Conservation (phyloP, 768 basidiomycete genomes). For the Austroboletus eburneus region DNA sequence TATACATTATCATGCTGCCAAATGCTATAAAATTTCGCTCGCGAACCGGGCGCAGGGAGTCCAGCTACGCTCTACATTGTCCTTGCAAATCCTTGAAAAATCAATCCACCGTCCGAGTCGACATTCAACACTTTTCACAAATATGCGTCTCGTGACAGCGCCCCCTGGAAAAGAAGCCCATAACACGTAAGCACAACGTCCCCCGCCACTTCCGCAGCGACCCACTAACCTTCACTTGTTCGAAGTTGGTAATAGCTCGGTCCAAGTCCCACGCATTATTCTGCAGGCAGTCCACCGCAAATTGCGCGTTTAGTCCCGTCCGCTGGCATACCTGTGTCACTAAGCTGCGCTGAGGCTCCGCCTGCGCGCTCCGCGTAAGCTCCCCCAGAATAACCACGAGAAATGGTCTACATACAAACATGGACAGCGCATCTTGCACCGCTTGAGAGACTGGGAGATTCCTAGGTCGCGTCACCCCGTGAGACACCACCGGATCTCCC, state of each 20-base stretch:
- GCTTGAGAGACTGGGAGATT: conserved; percentile 34
- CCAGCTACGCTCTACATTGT: no score
- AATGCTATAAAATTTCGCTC: neutral
- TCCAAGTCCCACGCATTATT: conserved; percentile 84
- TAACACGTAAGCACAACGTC: conserved; percentile 25
- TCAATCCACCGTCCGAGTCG: no score
- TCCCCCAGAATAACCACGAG: conserved; percentile 5
- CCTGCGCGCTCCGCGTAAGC: no score
- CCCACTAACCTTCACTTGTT: conserved; percentile 74
- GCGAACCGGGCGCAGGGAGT: neutral
- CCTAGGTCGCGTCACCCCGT: conserved; percentile 14
- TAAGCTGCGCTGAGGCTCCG: conserved; percentile 64
- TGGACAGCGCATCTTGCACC: conserved; percentile 48
- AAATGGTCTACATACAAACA: conserved; percentile 48
- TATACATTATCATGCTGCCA: conserved; percentile 21
- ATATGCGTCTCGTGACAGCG: conserved; percentile 52
- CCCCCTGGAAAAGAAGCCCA: conserved; percentile 35
- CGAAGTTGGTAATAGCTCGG: conserved; percentile 78
- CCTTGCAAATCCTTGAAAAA: no score
- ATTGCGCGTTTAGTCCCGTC: conserved; percentile 77
- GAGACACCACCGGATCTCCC: conserved; percentile 24
- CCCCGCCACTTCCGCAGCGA: neutral
- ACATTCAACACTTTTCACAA: conserved; percentile 24
- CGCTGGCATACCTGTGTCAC: conserved; percentile 66
- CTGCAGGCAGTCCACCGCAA: conserved; percentile 78